phyloP scores from a whole-genome alignment of 2,329 filamentous ascomycete genomes.

The Aspergillus quadrilineatus region DNA sequence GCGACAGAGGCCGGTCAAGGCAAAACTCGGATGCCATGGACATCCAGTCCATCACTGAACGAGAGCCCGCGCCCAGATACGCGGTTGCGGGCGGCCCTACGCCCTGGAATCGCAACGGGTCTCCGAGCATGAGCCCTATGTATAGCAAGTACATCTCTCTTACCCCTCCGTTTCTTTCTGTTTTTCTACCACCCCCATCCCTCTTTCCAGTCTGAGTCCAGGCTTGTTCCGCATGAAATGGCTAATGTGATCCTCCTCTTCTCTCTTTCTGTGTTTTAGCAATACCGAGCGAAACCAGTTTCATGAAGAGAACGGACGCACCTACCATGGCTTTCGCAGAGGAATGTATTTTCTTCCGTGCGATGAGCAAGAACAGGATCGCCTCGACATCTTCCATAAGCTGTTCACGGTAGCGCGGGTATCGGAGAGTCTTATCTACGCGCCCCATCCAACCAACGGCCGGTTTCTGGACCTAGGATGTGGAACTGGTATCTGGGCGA shows the following conservation, averaged over 20 bases:
- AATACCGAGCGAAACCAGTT: slow-evolving; percentile 38
- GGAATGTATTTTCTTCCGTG: slow-evolving; percentile 75
- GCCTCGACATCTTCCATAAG: slow-evolving; percentile 80
- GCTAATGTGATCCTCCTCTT: slow-evolving; percentile 16
- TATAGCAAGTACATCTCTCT: slow-evolving; percentile 25
- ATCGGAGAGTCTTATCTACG: slow-evolving; percentile 43
- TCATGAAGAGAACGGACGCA: slow-evolving; percentile 66
- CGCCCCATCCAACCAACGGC: slow-evolving; percentile 41
- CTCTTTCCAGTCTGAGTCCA: not conserved
- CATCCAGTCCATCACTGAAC: slow-evolving; percentile 34
- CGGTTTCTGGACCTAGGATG: slow-evolving; percentile 70
- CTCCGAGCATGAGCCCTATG: slow-evolving; percentile 21
- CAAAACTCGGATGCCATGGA: slow-evolving; percentile 40
- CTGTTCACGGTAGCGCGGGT: slow-evolving; percentile 66
- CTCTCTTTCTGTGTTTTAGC: slow-evolving; percentile 23
- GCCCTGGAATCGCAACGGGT: slow-evolving; percentile 32
- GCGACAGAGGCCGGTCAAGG: slow-evolving; percentile 30
- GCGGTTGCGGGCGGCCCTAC: slow-evolving; percentile 16
- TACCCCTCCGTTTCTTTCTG: slow-evolving; percentile 4
- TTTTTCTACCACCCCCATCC: not conserved
- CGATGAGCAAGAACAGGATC: slow-evolving; percentile 73
- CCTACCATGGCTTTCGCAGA: slow-evolving; percentile 66
- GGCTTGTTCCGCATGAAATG: slow-evolving; percentile 5
- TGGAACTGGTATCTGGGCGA: slow-evolving; percentile 88
- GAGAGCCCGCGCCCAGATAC: slow-evolving; percentile 27